Evolutionary conservation across 2,329 filamentous ascomycete species (phyloP), one percentile per base, ranked within the genome.

Genomic region (Fusarium equiseti): DNA sequence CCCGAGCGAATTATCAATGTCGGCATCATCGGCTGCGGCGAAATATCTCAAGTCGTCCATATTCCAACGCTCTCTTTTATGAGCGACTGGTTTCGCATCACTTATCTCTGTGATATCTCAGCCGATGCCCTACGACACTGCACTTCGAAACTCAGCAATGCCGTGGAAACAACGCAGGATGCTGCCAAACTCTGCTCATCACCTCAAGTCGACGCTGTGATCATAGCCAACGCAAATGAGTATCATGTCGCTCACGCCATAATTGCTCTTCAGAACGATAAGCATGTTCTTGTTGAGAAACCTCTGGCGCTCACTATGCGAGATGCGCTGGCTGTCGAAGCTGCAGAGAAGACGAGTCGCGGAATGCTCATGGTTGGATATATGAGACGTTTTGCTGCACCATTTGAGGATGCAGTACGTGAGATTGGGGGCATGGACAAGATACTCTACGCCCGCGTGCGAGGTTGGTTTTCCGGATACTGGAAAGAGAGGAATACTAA

Each of bases 281-380:
- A 91, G 74, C 80, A 86, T 66, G 84, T 86, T 13, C 82, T 91
- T 63, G 79, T 91, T 6, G 88, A 91, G 74, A 89, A 90, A 61
- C 89, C 89, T 0, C 72, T 88, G 3, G 82, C 87, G 0, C 73
- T 90, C 7, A 85, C 81, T 26, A 76, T 85, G 22, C 80, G 79
- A 4, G 83, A 84, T 49, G 78, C 84, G 0, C 77, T 84, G 27
- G 74, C 78, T 0, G 84, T 91, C 24, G 77, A 85, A 31, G 83
- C 79, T 0, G 87, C 87, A 0, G 85, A 89, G 73, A 76, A 77
- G 20, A 71, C 63, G 2, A 81, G 82, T 0, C 71, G 76, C 13
- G 83, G 81, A 0, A 79, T 78, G 7, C 82, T 89, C 3, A 87
- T 91, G 72, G 86, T 91, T 0, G 88, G 88, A 3, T 89, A 87